phyloP scores from a whole-genome alignment of 140 eudicot species.

The Ambrosia hybrid region DNA sequence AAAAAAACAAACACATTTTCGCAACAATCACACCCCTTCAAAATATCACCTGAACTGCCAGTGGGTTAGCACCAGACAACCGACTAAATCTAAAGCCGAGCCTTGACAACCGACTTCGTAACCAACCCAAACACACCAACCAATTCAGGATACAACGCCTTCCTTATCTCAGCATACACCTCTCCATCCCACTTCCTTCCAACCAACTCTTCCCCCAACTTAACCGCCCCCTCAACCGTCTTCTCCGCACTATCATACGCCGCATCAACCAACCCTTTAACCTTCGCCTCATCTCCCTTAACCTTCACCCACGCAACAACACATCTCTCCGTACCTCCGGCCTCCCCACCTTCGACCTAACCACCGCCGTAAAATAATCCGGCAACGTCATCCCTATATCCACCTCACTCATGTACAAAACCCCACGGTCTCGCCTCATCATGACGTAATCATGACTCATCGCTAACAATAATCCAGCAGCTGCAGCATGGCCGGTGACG shows the following conservation, averaged over 20 bases:
- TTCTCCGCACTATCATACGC: conserved; percentile 49
- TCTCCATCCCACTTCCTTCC: conserved; percentile 70
- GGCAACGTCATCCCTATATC: conserved; percentile 82
- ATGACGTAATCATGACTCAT: conserved; percentile 77
- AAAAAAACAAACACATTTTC: no score
- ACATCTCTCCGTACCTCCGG: conserved; percentile 51
- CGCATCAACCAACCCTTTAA: conserved; percentile 62
- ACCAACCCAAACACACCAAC: no score
- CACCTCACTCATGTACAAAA: conserved; percentile 89
- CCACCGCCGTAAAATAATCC: conserved; percentile 53
- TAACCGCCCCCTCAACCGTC: conserved; percentile 51
- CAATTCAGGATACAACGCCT: conserved; percentile 24
- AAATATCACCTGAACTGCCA: no score
- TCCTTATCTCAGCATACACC: conserved; percentile 69
- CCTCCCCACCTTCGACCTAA: conserved; percentile 46
- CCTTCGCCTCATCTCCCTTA: conserved; percentile 61
- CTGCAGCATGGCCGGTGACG: conserved; percentile 77
- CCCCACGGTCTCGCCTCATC: conserved; percentile 58
- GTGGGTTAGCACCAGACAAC: no score
- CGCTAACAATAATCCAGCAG: conserved; percentile 72
- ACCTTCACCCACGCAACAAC: conserved; percentile 57
- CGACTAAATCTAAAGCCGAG: conserved; percentile 28
- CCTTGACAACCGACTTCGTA: no score
- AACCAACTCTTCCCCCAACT: conserved; percentile 55
- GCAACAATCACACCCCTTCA: no score